Evolutionary conservation across 805 yeast genomes (phyloP).

Genomic region (Kodamaea jinghongensis): DNA sequence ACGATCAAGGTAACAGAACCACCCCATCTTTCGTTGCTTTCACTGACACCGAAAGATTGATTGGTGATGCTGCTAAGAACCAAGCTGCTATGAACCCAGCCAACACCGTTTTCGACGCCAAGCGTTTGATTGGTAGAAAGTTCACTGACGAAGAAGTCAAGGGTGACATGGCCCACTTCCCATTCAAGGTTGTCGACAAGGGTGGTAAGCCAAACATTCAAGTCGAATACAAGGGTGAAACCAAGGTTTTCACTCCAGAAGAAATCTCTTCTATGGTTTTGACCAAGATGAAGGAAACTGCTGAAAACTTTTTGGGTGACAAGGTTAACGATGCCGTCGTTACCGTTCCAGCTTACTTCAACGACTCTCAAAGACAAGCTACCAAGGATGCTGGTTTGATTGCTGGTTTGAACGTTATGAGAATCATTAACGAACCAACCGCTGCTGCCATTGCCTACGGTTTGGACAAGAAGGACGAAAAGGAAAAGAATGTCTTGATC

Average conservation of each 20-base stretch:
- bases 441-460: conserved; percentile 37
- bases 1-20: conserved; percentile 35
- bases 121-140: conserved; percentile 33
- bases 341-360: conserved; percentile 33
- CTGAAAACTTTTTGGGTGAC: conserved; percentile 29
- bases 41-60: conserved; percentile 33
- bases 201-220: conserved; percentile 29
- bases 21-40: conserved; percentile 33
- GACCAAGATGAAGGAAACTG: conserved; percentile 34
- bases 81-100: conserved; percentile 35
- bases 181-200: conserved; percentile 31
- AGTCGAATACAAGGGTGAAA: conserved; percentile 33
- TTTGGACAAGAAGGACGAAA: conserved; percentile 52
- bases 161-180: conserved; percentile 31
- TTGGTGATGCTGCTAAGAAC: conserved; percentile 35
- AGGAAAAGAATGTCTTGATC: conserved; percentile 59
- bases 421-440: conserved; percentile 34
- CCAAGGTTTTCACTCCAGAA: conserved; percentile 32
- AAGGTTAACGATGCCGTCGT: conserved; percentile 29
- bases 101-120: conserved; percentile 33
- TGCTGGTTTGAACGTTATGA: conserved; percentile 34
- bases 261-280: conserved; percentile 32
- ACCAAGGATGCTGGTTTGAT: conserved; percentile 36
- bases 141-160: conserved; percentile 27
- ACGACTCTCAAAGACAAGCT: conserved; percentile 34